Evolutionary conservation across 139 green algal species (phyloP).

Genomic region (Chlamydomonas eustigma): DNA sequence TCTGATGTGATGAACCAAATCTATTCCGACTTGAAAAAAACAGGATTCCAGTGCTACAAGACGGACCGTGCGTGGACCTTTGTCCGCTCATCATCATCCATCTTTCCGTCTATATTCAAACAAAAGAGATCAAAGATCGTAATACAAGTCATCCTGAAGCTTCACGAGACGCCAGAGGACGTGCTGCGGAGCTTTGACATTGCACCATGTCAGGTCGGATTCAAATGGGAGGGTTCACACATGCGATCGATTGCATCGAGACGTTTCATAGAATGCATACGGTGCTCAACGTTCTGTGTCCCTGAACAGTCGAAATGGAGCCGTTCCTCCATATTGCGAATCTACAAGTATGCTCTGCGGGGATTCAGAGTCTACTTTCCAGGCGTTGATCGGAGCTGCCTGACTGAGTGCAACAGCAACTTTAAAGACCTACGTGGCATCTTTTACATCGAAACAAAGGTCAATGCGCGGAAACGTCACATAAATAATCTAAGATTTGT

Average conservation of each 20-base stretch:
- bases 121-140: background rate
- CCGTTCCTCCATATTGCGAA: background rate
- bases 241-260: background rate
- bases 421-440: no score
- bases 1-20: background rate
- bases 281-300: background rate
- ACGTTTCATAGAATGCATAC: background rate
- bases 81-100: background rate
- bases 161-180: background rate
- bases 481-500: no score
- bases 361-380: background rate
- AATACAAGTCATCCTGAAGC: background rate
- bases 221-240: background rate
- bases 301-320: background rate
- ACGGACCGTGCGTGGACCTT: background rate
- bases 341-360: background rate
- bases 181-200: background rate
- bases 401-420: no score
- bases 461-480: no score
- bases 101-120: background rate
- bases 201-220: background rate
- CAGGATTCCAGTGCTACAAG: no score
- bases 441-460: no score
- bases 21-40: no score
- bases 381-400: background rate